These are phyloP conservation scores for Colletotrichum karsti DNA, from an alignment of 2,329 filamentous ascomycete genomes.

Conservation along the genomic window DNA sequence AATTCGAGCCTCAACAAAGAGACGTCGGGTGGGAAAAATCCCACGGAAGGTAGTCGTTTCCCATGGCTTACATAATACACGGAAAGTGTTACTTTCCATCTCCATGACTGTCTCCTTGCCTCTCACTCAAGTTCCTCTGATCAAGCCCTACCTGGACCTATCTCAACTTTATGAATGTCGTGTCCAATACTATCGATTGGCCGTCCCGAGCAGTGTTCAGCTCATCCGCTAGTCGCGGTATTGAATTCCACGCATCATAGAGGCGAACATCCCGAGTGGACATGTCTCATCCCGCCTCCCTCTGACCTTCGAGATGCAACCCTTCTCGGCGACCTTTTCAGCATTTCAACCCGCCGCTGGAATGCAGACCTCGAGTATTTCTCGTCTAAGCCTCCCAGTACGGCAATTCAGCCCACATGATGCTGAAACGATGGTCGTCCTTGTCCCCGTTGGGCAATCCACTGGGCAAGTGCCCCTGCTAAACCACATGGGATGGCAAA, in stretches of 20 bases:
- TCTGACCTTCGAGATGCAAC: constrained; percentile 6
- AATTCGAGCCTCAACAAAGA: too few species aligned
- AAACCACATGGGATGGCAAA: background rate
- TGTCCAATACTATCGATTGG: background rate
- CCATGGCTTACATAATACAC: too few species aligned
- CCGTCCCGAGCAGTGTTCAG: background rate
- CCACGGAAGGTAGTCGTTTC: too few species aligned
- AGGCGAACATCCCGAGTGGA: constrained; percentile 2
- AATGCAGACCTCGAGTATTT: constrained; percentile 10
- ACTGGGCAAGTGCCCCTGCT: constrained; percentile 4
- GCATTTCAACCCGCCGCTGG: constrained; percentile 20
- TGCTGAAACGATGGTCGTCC: constrained; percentile 1
- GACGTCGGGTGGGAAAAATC: too few species aligned
- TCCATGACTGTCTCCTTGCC: too few species aligned
- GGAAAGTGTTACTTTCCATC: too few species aligned
- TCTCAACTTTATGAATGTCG: background rate
- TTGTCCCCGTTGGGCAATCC: background rate
- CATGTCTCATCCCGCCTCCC: constrained; percentile 25
- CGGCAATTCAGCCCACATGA: background rate
- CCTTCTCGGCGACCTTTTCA: background rate
- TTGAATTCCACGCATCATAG: constrained; percentile 15
- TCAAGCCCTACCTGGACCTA: background rate
- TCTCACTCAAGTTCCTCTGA: background rate
- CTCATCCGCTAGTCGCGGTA: background rate
- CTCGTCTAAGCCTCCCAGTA: constrained; percentile 1